Evolutionary conservation across 1,284 basidiomycete species (phyloP), one percentile per base, ranked within the genome.

Genomic region (Austroboletus rostrupii): DNA sequence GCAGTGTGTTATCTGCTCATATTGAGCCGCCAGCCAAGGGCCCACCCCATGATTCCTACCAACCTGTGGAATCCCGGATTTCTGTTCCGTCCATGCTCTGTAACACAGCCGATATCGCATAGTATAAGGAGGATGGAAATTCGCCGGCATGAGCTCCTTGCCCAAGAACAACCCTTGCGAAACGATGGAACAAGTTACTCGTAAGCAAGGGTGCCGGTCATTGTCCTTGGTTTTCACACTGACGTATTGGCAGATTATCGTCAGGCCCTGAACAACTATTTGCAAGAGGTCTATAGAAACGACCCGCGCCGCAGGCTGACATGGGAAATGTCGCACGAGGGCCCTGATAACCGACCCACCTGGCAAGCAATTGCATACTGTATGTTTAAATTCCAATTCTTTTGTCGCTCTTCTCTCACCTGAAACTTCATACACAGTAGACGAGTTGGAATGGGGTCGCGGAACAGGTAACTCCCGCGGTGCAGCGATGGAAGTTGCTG

Each of bases 391-490:
- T 10, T 40, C 2, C 23, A 41, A 26, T 26, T 26, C 9, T 26
- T 26, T 26, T 26, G 1, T 23, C 23, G 23, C 11, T 14, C 28
- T 38, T 14, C 4, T 49, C 17, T 26, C 17, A 16, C 31, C 28
- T 5, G 10, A 65, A n/a, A 3, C 7, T 48, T 43, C 10, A 35
- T 20, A n/a, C 42, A 31, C 37, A 64, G 62, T 69, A 12, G 31
- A 65, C 4, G 53, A 36, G 9, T 21, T 66, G 7, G 65, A 68
- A n/a, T 65, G 58, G 52, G 65, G 66, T n/a, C 52, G 52, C 17
- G 62, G 66, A 23, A 44, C 17, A 0, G 62, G 65, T 9, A 16
- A 40, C 12, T 52, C 61, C 43, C 50, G 53, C n/a, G 49, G 51
- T 21, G 51, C 50, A 36, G 62, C 62, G 13, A 64, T 50, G 61